These are phyloP conservation scores for Candida gigantensis DNA, from an alignment of 1,139 yeast genomes.

Conservation along the genomic window DNA sequence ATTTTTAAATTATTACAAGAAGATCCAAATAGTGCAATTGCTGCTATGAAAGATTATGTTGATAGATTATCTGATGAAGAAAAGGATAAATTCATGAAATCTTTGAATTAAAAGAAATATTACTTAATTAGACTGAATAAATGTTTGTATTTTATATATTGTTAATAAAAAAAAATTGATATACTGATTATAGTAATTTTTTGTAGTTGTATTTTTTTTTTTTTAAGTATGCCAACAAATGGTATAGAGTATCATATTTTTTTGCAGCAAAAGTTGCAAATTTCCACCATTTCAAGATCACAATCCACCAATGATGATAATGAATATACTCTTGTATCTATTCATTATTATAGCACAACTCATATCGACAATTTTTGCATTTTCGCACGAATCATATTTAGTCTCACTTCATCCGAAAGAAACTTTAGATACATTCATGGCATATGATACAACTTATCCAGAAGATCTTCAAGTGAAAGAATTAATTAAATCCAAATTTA, in stretches of 20 bases:
- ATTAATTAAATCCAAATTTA: conserved; percentile 44
- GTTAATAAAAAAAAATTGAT: neutral
- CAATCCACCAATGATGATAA: neutral
- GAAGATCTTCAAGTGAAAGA: conserved; percentile 38
- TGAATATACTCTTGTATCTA: neutral
- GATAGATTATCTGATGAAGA: conserved; percentile 61
- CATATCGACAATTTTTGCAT: no score
- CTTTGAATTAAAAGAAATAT: conserved; percentile 20
- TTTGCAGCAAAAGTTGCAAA: no score
- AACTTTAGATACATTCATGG: conserved; percentile 40
- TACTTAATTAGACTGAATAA: neutral
- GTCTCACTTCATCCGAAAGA: conserved; percentile 28
- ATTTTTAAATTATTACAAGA: conserved; percentile 60
- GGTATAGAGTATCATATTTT: no score
- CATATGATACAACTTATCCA: conserved; percentile 35
- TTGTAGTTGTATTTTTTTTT: no score
- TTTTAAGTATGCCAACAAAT: no score
- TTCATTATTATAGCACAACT: no score
- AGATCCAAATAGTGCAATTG: conserved; percentile 54
- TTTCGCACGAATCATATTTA: conserved; percentile 17
- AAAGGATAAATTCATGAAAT: conserved; percentile 50
- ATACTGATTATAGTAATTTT: neutral
- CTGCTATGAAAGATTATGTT: conserved; percentile 63
- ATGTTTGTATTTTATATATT: neutral
- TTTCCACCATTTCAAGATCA: no score